A percentile compares a stretch with the other conserved stretches of the same genome.
Conservation (phyloP, 306 rosid genomes). For the Phaseolus lunatus region DNA sequence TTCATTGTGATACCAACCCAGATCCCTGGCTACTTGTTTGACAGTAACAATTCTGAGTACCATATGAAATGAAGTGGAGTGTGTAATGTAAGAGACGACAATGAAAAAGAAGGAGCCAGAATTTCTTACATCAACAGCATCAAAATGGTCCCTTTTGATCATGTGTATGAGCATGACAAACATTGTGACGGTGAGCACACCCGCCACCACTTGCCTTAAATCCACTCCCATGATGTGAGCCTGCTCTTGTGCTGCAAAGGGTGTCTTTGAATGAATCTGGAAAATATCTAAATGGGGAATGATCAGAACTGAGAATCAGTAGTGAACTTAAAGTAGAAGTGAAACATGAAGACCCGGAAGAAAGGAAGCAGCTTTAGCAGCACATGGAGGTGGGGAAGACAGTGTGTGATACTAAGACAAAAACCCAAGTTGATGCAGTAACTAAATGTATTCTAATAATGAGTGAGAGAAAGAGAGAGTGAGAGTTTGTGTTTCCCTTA, state of each 20-base stretch:
- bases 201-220: conserved; percentile 98
- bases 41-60: background rate
- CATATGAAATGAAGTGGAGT: conserved; percentile 9
- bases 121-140: conserved; percentile 69
- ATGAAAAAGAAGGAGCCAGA: background rate
- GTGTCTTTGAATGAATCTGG: too few species aligned
- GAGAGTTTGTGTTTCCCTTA: background rate
- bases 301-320: conserved; percentile 19
- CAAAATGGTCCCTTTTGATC: conserved; percentile 99
- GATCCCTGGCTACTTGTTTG: conserved; percentile 28
- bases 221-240: conserved; percentile 71
- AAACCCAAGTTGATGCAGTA: conserved; percentile 6
- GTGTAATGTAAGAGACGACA: background rate
- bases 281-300: conserved; percentile 6
- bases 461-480: background rate
- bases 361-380: conserved; percentile 19
- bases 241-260: too few species aligned
- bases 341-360: conserved; percentile 14
- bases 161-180: conserved; percentile 96
- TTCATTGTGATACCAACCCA: conserved; percentile 23
- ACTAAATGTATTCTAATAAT: background rate
- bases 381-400: conserved; percentile 35
- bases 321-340: conserved; percentile 13
- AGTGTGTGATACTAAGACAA: background rate
- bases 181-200: conserved; percentile 84